Evolutionary conservation across 805 yeast genomes (phyloP).

Genomic region (Candida pseudoglaebosa): DNA sequence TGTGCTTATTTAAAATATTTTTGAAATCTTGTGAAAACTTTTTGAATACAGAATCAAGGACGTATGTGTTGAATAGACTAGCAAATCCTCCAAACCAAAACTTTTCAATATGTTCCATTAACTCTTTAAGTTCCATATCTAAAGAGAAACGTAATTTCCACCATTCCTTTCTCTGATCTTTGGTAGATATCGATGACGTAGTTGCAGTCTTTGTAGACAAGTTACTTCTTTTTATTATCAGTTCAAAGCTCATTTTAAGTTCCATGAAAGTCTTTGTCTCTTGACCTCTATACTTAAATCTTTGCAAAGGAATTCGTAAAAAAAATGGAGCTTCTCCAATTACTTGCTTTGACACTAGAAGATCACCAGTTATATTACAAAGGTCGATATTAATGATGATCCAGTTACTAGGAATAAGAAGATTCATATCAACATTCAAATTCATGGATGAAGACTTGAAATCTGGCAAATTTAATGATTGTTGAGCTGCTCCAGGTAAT

Average conservation of each 20-base stretch:
- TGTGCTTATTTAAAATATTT: conserved; percentile 10
- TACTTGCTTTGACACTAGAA: conserved; percentile 48
- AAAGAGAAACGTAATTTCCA: conserved; percentile 66
- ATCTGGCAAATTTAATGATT: not conserved
- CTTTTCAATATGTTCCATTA: conserved; percentile 57
- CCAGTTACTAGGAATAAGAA: conserved; percentile 41
- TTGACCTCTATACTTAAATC: conserved; percentile 43
- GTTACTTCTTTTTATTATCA: conserved; percentile 60
- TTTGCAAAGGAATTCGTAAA: conserved; percentile 56
- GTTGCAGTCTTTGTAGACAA: conserved; percentile 51
- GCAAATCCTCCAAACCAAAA: conserved; percentile 77
- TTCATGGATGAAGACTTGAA: conserved; percentile 7
- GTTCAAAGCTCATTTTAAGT: conserved; percentile 25
- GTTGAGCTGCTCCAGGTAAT: conserved; percentile 10
- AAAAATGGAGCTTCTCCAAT: conserved; percentile 36
- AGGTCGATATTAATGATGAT: conserved; percentile 56
- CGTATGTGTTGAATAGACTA: conserved; percentile 50
- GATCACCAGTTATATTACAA: conserved; percentile 53
- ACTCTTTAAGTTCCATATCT: conserved; percentile 50
- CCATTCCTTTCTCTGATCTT: conserved; percentile 67
- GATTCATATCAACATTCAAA: conserved; percentile 9
- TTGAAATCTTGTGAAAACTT: conserved; percentile 18
- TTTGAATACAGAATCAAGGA: conserved; percentile 17
- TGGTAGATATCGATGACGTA: conserved; percentile 49
- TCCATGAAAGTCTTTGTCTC: conserved; percentile 35